These are phyloP conservation scores for Apiospora phragmitis DNA, from an alignment of 2,329 filamentous ascomycete species.

Conservation along the genomic window DNA sequence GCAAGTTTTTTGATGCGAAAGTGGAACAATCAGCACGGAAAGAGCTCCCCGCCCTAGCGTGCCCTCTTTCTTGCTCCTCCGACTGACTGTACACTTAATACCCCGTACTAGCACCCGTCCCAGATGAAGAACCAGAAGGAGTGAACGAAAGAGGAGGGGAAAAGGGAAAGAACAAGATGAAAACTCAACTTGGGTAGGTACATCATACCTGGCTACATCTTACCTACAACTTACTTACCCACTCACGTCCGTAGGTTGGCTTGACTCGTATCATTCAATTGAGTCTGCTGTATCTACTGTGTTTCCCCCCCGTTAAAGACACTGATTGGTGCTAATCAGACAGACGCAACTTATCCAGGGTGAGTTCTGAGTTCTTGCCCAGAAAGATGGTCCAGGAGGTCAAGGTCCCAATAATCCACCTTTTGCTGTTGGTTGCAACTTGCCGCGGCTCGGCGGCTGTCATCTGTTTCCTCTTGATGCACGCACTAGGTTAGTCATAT, in stretches of 20 bases:
- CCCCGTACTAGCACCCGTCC: background rate
- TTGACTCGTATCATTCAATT: background rate
- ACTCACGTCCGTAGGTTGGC: background rate
- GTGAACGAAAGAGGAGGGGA: background rate
- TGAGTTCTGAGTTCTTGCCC: background rate
- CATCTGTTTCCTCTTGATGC: background rate
- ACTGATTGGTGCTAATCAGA: background rate
- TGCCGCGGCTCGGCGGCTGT: slow-evolving; percentile 4
- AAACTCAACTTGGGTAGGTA: background rate
- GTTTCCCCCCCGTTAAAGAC: background rate
- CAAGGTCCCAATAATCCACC: background rate
- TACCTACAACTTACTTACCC: too few species aligned
- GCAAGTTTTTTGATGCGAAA: background rate
- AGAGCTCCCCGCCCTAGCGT: background rate
- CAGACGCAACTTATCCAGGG: background rate
- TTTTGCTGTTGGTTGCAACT: background rate
- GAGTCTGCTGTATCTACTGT: background rate
- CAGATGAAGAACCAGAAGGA: background rate
- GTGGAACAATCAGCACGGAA: background rate
- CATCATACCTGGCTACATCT: too few species aligned
- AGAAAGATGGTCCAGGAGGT: background rate
- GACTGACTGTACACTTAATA: background rate
- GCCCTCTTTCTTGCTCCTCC: background rate
- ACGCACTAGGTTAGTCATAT: background rate
- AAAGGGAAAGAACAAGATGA: background rate